A percentile compares a stretch with the other conserved stretches of the same genome.
Evolutionary conservation across 306 rosid genomes (phyloP).

Genomic region (Glycine soja): DNA sequence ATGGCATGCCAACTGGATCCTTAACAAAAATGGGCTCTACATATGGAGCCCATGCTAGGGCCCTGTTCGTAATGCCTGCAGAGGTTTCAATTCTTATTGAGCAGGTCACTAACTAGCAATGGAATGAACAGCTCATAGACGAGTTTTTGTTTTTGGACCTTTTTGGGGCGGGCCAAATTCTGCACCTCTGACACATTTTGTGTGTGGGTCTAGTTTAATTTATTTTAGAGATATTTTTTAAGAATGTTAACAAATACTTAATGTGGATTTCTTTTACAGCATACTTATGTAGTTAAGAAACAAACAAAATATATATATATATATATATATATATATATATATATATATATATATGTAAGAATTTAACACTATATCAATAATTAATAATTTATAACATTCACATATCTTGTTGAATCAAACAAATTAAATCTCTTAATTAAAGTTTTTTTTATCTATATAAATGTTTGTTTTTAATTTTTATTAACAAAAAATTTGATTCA

Average conservation of each 20-base stretch:
- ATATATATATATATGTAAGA: no score
- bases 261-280: no score
- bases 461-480: no score
- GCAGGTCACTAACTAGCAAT: not conserved
- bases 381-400: no score
- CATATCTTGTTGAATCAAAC: no score
- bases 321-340: no score
- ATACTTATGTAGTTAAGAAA: no score
- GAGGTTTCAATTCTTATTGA: conserved; percentile 24
- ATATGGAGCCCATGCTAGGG: conserved; percentile 45
- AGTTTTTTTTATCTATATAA: no score
- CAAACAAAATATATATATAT: no score
- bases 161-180: not conserved
- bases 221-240: not conserved
- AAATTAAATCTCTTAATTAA: no score
- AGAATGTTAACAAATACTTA: not conserved
- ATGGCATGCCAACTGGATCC: conserved; percentile 33
- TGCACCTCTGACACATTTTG: conserved; percentile 15
- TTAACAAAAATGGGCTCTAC: conserved; percentile 15
- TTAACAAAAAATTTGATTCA: no score
- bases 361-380: no score
- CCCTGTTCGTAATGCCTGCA: conserved; percentile 13
- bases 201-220: not conserved
- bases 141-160: not conserved
- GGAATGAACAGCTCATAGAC: conserved; percentile 28